These are phyloP conservation scores for Agaricus subrufescens DNA, from an alignment of 768 basidiomycete species.

Conservation along the genomic window DNA sequence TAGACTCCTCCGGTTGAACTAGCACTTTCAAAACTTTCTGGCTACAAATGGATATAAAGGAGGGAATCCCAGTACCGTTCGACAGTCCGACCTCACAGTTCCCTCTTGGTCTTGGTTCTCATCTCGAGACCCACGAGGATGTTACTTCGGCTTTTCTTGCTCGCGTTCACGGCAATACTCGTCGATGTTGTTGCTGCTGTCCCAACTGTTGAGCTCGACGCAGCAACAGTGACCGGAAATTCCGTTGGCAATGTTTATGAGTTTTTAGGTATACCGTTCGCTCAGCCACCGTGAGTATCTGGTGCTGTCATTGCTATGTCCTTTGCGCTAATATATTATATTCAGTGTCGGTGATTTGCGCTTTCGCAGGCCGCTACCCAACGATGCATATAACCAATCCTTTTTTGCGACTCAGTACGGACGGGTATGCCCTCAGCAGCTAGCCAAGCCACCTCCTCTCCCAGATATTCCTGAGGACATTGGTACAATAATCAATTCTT, in stretches of 20 bases:
- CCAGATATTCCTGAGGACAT: slow-evolving; percentile 28
- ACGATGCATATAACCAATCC: slow-evolving; percentile 29
- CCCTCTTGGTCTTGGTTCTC: too few relatives aligned
- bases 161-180: too few relatives aligned
- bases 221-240: too few relatives aligned
- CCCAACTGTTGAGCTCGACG: too few relatives aligned
- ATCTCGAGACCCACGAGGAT: too few relatives aligned
- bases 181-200: too few relatives aligned
- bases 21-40: not conserved
- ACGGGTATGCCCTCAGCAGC: slow-evolving; percentile 44
- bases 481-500: slow-evolving; percentile 28
- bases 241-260: too few relatives aligned
- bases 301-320: not conserved
- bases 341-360: slow-evolving; percentile 31
- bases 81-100: too few relatives aligned
- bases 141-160: too few relatives aligned
- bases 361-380: slow-evolving; percentile 35
- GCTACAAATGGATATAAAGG: not conserved
- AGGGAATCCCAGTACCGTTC: not conserved
- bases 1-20: too few relatives aligned
- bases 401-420: slow-evolving; percentile 35
- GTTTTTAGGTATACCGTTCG: slow-evolving; percentile 44
- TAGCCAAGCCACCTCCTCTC: slow-evolving; percentile 27
- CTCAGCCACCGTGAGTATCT: slow-evolving; percentile 43
- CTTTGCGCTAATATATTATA: not conserved